Conservation (phyloP, 2,329 filamentous ascomycete species). For the Claviceps cyperi region DNA sequence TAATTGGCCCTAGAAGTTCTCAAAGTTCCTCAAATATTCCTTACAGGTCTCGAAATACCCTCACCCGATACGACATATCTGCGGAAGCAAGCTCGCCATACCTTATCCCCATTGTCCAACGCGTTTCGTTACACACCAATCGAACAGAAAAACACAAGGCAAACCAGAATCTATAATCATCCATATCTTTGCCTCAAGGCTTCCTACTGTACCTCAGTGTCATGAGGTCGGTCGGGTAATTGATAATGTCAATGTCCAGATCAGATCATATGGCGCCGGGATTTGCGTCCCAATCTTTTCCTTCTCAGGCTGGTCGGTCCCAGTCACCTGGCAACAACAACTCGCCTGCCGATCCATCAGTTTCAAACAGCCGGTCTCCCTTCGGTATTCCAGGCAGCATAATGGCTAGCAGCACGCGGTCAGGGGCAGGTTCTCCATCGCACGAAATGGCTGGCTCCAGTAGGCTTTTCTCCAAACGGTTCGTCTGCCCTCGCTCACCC, state of each 20-base stretch:
- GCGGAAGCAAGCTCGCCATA: background rate
- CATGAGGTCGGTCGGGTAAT: constrained; percentile 40
- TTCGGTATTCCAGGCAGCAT: constrained; percentile 55
- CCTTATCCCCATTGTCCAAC: background rate
- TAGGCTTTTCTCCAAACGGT: constrained; percentile 88
- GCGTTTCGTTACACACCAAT: background rate
- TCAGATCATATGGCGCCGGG: constrained; percentile 77
- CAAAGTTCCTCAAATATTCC: background rate
- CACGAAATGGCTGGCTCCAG: constrained; percentile 64
- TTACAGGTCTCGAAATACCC: background rate
- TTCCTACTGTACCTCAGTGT: constrained; percentile 4
- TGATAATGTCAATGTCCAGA: constrained; percentile 85
- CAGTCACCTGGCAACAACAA: constrained; percentile 67
- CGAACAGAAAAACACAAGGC: constrained; percentile 1
- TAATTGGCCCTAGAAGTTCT: background rate
- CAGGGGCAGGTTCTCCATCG: constrained; percentile 90
- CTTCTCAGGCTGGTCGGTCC: constrained; percentile 51
- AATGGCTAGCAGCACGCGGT: constrained; percentile 49
- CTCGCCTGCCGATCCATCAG: constrained; percentile 62
- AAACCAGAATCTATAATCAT: constrained; percentile 1
- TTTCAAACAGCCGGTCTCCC: constrained; percentile 51
- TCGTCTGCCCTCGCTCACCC: constrained; percentile 22
- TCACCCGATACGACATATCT: background rate
- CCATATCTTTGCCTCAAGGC: background rate
- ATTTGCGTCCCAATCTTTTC: constrained; percentile 56